Conservation (phyloP, 257 asterid species). For the Fraxinus excelsior region DNA sequence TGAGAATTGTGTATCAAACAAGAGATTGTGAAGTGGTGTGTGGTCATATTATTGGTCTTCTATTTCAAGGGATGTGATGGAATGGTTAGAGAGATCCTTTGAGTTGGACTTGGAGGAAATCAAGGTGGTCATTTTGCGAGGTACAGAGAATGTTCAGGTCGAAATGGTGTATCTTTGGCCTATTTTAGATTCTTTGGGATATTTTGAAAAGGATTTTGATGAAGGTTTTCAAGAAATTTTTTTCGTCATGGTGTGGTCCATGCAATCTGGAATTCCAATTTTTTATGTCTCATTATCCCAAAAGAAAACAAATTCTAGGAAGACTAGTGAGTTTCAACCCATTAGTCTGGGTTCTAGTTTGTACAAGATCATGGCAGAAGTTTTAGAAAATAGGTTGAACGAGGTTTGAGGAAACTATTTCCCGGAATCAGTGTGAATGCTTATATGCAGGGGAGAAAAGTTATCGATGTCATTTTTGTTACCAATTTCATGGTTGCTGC, state of each 20-base stretch:
- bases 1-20: neutral
- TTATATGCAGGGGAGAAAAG: neutral
- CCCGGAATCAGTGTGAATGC: neutral
- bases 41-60: neutral
- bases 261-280: neutral
- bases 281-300: neutral
- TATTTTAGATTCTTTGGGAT: neutral
- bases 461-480: neutral
- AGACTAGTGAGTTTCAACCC: neutral
- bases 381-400: neutral
- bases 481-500: neutral
- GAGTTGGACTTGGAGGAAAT: neutral
- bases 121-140: neutral
- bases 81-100: neutral
- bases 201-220: neutral
- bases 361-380: neutral
- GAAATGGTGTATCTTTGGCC: neutral
- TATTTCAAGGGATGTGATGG: neutral
- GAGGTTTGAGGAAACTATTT: neutral
- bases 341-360: neutral
- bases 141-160: neutral
- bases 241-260: neutral
- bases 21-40: neutral
- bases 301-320: neutral
- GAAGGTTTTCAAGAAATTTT: neutral